Percentiles rank a stretch among this genome's conserved stretches.
Conservation (phyloP, 768 basidiomycete genomes). For the Lactifluus piperatus region DNA sequence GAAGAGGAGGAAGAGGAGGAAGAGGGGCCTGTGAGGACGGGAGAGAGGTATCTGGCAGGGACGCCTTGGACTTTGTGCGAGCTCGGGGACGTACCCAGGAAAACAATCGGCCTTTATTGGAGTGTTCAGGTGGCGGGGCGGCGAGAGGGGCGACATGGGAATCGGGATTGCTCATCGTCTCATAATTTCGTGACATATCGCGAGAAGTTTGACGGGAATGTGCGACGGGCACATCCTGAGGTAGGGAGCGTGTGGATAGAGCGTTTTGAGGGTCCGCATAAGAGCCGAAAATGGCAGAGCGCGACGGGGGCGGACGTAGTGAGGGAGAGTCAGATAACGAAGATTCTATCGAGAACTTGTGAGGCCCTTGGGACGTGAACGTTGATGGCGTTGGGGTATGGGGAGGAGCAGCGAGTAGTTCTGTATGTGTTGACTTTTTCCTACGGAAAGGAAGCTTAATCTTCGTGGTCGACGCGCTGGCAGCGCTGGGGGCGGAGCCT, state of each 20-base stretch:
- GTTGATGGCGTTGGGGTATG: constrained; percentile 28
- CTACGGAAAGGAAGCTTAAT: constrained; percentile 39
- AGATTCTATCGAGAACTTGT: constrained; percentile 26
- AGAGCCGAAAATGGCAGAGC: constrained; percentile 54
- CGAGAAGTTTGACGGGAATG: background rate
- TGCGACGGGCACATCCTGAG: constrained; percentile 26
- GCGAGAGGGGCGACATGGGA: constrained; percentile 6
- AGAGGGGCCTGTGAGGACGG: constrained; percentile 12
- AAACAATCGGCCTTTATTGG: constrained; percentile 33
- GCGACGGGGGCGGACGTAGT: constrained; percentile 49
- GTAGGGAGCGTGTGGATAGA: constrained; percentile 58
- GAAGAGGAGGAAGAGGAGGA: constrained; percentile 3
- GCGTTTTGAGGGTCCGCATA: constrained; percentile 44
- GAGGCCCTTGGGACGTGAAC: background rate
- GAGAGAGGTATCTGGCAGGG: constrained; percentile 24
- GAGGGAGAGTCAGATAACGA: constrained; percentile 39
- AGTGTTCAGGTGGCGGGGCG: constrained; percentile 19
- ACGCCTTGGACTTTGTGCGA: constrained; percentile 33
- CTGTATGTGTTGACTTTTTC: constrained; percentile 21
- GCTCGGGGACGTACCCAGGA: constrained; percentile 36
- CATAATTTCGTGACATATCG: constrained; percentile 16
- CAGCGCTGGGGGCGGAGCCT: constrained; percentile 15
- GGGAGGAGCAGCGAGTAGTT: constrained; percentile 23
- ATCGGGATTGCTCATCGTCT: constrained; percentile 19
- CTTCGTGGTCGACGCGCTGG: constrained; percentile 34